phyloP scores from a whole-genome alignment of 164 flowering plant species.

The Dillenia suffruticosa region DNA sequence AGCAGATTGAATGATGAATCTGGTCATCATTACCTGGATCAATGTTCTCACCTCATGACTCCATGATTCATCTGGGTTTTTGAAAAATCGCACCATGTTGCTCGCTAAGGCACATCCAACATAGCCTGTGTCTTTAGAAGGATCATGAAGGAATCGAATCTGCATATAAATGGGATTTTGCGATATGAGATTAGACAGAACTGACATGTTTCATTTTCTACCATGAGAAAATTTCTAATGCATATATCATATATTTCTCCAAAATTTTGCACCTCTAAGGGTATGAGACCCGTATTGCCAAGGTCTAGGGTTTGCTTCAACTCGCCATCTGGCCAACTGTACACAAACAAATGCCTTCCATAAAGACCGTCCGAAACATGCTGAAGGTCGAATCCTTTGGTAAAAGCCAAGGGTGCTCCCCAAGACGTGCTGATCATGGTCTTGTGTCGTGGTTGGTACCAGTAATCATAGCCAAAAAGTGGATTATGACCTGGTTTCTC shows the following conservation, averaged over 20 bases:
- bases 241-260: too few relatives aligned
- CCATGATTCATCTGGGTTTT: slow-evolving; percentile 76
- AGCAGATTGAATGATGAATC: too few relatives aligned
- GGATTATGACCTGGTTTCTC: slow-evolving; percentile 97
- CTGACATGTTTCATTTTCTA: too few relatives aligned
- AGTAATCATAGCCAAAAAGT: slow-evolving; percentile 86
- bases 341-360: slow-evolving; percentile 84
- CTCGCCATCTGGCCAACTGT: slow-evolving; percentile 96
- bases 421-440: slow-evolving; percentile 98
- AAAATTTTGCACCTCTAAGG: slow-evolving; percentile 62
- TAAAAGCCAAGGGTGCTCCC: slow-evolving; percentile 97
- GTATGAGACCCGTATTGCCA: slow-evolving; percentile 77
- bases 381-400: slow-evolving; percentile 83
- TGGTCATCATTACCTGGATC: neutral
- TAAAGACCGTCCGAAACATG: slow-evolving; percentile 88
- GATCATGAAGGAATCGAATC: slow-evolving; percentile 94
- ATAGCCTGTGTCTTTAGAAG: slow-evolving; percentile 81
- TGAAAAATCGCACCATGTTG: slow-evolving; percentile 93
- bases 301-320: slow-evolving; percentile 89
- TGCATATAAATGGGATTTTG: slow-evolving; percentile 20
- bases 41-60: slow-evolving; percentile 67
- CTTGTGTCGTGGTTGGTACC: slow-evolving; percentile 95
- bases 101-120: slow-evolving; percentile 96
- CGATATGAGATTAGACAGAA: too few relatives aligned
- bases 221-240: too few relatives aligned